Conservation (phyloP, 2,329 filamentous ascomycete genomes). For the Sporothrix dimorphospora region DNA sequence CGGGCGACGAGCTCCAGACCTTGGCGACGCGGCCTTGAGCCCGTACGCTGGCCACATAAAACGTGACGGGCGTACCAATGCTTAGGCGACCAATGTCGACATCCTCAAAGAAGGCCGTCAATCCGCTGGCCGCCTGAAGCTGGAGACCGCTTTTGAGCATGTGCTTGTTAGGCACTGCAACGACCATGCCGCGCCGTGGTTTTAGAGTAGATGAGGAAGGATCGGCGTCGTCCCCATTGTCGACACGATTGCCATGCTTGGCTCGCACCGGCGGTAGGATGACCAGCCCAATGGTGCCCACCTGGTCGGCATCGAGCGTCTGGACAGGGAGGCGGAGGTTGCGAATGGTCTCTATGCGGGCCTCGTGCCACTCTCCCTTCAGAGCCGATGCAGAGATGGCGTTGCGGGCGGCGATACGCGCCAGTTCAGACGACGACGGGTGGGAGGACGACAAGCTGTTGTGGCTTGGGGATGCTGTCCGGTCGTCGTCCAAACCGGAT, state of each 20-base stretch:
- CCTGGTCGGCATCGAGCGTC: conserved; percentile 76
- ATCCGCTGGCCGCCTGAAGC: conserved; percentile 67
- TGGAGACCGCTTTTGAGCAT: conserved; percentile 60
- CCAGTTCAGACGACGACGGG: conserved; percentile 57
- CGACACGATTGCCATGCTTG: not conserved
- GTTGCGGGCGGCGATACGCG: conserved; percentile 56
- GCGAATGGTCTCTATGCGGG: conserved; percentile 81
- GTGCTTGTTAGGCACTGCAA: conserved; percentile 65
- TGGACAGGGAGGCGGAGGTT: conserved; percentile 84
- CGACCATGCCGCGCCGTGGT: conserved; percentile 80
- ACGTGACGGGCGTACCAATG: conserved; percentile 71
- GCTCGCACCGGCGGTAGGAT: conserved; percentile 48
- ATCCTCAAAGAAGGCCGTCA: conserved; percentile 72
- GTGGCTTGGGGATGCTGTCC: conserved; percentile 52
- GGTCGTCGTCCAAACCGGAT: conserved; percentile 52
- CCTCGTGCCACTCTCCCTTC: conserved; percentile 75
- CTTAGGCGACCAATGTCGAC: conserved; percentile 64
- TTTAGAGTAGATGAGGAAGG: conserved; percentile 40
- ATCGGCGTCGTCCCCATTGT: conserved; percentile 26
- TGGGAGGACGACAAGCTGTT: conserved; percentile 57
- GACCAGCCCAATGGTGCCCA: conserved; percentile 83
- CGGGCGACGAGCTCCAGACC: conserved; percentile 36
- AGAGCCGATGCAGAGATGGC: conserved; percentile 55
- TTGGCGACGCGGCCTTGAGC: conserved; percentile 71
- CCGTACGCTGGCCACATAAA: conserved; percentile 86